These are phyloP conservation scores for Chlamydomonas sp. DNA, from an alignment of 139 green algal species.

Conservation along the genomic window DNA sequence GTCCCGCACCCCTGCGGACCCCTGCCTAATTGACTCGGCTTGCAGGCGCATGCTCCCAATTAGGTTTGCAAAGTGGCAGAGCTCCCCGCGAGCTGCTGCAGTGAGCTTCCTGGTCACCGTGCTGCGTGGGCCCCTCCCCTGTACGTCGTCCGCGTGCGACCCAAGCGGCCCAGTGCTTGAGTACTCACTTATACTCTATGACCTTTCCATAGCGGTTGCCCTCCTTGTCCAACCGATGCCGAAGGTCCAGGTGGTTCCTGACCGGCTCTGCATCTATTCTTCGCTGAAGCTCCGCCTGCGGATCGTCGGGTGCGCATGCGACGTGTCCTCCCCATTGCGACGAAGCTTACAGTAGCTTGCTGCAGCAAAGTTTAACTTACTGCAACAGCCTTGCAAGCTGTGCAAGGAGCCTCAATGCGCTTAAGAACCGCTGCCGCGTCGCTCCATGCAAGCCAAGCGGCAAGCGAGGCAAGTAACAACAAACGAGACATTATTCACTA, in stretches of 20 bases:
- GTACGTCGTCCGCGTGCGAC: too few relatives aligned
- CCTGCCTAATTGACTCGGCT: too few relatives aligned
- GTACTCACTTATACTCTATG: slow-evolving; percentile 78
- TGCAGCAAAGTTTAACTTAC: neutral
- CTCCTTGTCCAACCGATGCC: slow-evolving; percentile 82
- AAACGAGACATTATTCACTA: too few relatives aligned
- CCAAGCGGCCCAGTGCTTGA: neutral
- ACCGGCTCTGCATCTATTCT: slow-evolving; percentile 66
- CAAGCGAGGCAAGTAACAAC: too few relatives aligned
- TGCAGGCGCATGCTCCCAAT: too few relatives aligned
- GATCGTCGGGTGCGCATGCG: too few relatives aligned
- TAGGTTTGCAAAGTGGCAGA: neutral
- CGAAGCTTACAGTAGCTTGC: too few relatives aligned
- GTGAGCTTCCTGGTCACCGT: neutral
- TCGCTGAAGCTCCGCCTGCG: slow-evolving; percentile 53
- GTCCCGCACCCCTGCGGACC: too few relatives aligned
- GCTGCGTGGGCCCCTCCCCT: neutral
- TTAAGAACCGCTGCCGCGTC: too few relatives aligned
- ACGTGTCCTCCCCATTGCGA: too few relatives aligned
- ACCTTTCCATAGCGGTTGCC: slow-evolving; percentile 87
- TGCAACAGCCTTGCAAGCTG: slow-evolving; percentile 44
- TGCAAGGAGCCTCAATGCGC: slow-evolving; percentile 8
- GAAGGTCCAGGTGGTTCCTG: slow-evolving; percentile 84
- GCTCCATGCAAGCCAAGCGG: too few relatives aligned
- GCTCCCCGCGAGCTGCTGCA: neutral